A percentile compares a stretch with the other conserved stretches of the same genome.
Conservation (phyloP, 1,284 basidiomycete genomes). For the Ustilago shanxiensis region DNA sequence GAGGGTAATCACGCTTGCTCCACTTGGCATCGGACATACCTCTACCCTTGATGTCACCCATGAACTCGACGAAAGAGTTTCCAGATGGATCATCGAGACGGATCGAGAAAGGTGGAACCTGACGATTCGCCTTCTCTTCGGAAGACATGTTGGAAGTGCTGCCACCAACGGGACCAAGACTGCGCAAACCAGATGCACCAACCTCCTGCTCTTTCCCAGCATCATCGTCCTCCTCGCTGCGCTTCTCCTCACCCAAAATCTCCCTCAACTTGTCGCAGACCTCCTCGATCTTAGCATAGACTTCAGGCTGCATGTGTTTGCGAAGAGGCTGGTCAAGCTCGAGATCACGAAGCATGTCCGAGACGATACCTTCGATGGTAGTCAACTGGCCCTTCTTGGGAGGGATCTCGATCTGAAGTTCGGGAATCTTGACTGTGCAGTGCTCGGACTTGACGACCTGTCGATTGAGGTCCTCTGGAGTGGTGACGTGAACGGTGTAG, state of each 20-base stretch:
- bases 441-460: constrained; percentile 92
- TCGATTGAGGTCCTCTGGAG: constrained; percentile 82
- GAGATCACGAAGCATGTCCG: constrained; percentile 87
- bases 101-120: constrained; percentile 83
- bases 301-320: constrained; percentile 82
- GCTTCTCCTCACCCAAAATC: constrained; percentile 77
- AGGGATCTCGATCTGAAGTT: constrained; percentile 91
- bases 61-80: constrained; percentile 80
- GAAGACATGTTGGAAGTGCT: constrained; percentile 27
- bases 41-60: constrained; percentile 54
- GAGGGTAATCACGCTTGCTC: constrained; percentile 87
- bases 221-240: constrained; percentile 53
- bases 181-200: constrained; percentile 31
- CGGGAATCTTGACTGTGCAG: constrained; percentile 86
- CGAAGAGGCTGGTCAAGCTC: constrained; percentile 87
- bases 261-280: constrained; percentile 79
- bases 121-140: constrained; percentile 70
- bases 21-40: constrained; percentile 87
- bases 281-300: constrained; percentile 82
- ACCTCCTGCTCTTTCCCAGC: constrained; percentile 69
- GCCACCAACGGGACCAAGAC: constrained; percentile 44
- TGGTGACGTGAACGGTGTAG: constrained; percentile 86
- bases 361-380: constrained; percentile 91
- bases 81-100: constrained; percentile 93
- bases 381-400: constrained; percentile 87